Conservation (phyloP, 257 asterid species). For the Prunella vulgaris region DNA sequence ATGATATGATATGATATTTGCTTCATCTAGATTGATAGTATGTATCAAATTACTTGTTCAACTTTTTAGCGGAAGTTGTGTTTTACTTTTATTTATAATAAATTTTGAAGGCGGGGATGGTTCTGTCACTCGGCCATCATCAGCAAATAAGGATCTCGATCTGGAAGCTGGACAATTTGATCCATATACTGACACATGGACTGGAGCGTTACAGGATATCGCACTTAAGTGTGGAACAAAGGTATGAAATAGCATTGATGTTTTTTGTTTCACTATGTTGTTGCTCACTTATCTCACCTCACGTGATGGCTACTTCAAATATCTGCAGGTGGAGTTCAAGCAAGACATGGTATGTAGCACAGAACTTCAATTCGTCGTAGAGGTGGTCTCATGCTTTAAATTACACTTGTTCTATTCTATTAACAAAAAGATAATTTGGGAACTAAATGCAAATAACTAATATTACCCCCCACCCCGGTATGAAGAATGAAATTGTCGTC, state of each 20-base stretch:
- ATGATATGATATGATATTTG: slow-evolving; percentile 1
- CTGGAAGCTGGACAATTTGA: slow-evolving; percentile 80
- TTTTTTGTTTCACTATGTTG: background rate
- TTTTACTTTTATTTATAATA: slow-evolving; percentile 13
- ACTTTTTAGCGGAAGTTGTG: slow-evolving; percentile 13
- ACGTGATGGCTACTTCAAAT: slow-evolving; percentile 32
- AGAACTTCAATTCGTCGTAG: slow-evolving; percentile 60
- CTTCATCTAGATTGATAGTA: background rate
- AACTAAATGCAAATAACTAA: slow-evolving; percentile 1
- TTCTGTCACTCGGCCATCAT: slow-evolving; percentile 47
- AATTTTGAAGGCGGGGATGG: slow-evolving; percentile 59
- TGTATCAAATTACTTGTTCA: background rate
- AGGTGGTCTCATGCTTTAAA: slow-evolving; percentile 45
- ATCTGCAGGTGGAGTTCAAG: slow-evolving; percentile 78
- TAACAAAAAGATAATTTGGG: slow-evolving; percentile 10
- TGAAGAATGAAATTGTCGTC: slow-evolving; percentile 13
- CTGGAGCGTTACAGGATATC: slow-evolving; percentile 72
- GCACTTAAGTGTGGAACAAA: slow-evolving; percentile 85
- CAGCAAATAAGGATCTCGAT: slow-evolving; percentile 54
- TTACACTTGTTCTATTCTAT: slow-evolving; percentile 3
- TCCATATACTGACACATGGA: slow-evolving; percentile 54
- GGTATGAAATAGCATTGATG: slow-evolving; percentile 40
- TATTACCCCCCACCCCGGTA: background rate
- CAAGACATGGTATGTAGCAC: slow-evolving; percentile 43
- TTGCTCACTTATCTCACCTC: slow-evolving; percentile 13